Conservation (phyloP, 306 rosid genomes). For the Prunus mume region DNA sequence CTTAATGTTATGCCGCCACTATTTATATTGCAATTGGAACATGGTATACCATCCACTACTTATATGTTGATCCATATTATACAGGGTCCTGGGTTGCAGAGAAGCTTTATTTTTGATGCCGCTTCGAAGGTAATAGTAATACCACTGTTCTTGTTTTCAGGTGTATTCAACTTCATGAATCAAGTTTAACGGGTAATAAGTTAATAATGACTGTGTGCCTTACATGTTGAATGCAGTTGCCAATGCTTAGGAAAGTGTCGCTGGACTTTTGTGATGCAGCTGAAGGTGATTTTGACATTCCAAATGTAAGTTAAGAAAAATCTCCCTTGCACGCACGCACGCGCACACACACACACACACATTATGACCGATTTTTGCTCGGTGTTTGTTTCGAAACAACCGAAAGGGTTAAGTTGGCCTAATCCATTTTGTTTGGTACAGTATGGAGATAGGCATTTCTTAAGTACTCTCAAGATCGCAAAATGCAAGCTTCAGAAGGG, state of each 20-base stretch:
- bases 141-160: background rate
- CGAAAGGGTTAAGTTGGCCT: conserved; percentile 4
- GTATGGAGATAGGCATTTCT: conserved; percentile 38
- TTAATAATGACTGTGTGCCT: conserved; percentile 2
- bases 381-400: background rate
- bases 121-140: conserved; percentile 50
- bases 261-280: conserved; percentile 78
- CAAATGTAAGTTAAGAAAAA: conserved; percentile 46
- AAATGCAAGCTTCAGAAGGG: conserved; percentile 50
- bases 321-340: background rate
- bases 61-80: conserved; percentile 10
- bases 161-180: conserved; percentile 17
- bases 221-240: conserved; percentile 45
- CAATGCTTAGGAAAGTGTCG: conserved; percentile 65
- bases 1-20: background rate
- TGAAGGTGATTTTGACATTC: conserved; percentile 69
- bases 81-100: conserved; percentile 68
- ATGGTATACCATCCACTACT: background rate
- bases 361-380: background rate
- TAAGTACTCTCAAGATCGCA: conserved; percentile 64
- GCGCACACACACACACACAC: background rate
- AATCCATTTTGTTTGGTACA: conserved; percentile 21
- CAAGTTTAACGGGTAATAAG: conserved; percentile 9
- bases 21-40: background rate
- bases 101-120: conserved; percentile 51